Conservation (phyloP, 169 alveolate genomes). For the Eimeria necatrix region DNA sequence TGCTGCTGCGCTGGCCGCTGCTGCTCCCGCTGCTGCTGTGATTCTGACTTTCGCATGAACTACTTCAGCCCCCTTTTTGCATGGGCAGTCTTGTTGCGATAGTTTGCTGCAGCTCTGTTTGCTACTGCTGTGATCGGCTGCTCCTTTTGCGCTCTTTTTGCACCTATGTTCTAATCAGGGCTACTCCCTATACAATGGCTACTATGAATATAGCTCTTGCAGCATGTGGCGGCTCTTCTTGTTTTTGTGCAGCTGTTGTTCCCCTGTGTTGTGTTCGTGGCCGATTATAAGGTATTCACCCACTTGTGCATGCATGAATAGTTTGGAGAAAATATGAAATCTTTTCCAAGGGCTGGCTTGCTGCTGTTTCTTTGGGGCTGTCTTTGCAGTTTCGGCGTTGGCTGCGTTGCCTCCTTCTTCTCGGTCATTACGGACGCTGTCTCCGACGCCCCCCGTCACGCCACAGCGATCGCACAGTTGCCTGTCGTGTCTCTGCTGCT, state of each 20-base stretch:
- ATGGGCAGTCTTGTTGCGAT: no score
- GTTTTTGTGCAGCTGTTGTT: not conserved
- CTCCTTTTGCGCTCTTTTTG: not conserved
- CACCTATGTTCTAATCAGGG: no score
- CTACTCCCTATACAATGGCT: no score
- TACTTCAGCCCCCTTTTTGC: not conserved
- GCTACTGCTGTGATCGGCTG: not conserved
- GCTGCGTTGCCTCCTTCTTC: slow-evolving; percentile 71
- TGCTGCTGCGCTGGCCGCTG: slow-evolving; percentile 15
- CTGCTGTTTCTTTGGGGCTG: not conserved
- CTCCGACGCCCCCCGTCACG: slow-evolving; percentile 65
- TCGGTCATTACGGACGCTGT: slow-evolving; percentile 68
- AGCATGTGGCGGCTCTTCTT: not conserved
- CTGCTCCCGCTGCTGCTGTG: not conserved
- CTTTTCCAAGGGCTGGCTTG: no score
- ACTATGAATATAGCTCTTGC: no score
- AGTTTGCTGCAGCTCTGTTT: not conserved
- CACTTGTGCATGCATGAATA: no score
- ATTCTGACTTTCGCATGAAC: not conserved
- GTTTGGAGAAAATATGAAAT: no score
- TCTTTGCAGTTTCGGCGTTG: slow-evolving; percentile 65
- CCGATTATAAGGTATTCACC: no score
- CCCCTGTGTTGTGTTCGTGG: not conserved
- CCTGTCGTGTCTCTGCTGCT: slow-evolving; percentile 74
- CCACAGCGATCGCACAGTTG: slow-evolving; percentile 52